Base-by-base conservation (phyloP, 768 basidiomycete genomes). In the Collybia sordida region DNA sequence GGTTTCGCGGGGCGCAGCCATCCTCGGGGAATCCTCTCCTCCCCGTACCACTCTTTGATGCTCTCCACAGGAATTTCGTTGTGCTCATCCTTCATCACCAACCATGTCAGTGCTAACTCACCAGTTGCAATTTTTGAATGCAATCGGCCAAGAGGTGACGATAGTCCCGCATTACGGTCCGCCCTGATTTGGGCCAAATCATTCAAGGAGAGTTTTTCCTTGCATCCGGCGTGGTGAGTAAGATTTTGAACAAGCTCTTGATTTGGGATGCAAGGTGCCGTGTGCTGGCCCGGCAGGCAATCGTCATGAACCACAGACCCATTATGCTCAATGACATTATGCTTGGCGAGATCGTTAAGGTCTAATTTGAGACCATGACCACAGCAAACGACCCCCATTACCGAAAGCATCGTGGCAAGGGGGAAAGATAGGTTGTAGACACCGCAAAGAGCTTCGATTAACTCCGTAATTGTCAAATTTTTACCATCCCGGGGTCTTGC, bases 61-160 rank as follows among this genome's bases (percentile, higher is more conserved):
- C 73, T 72, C 22, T 75, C 70, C 37, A 75, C 57, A 0, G 75
- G 73, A 4, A 78, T 58, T 0, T 80, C 80, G 31, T 66, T 71
- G 2, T 49, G 56, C 7, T 63, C 64, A 6, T 65, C 64, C 17
- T 60, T 65, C 27, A 53, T 59, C 48, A 72, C 72, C 69, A 77
- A 80, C 5, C 85, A 68, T 1, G 79, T 81, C 15, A 85, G 65
- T 0, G 78, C 80, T 71, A 85, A 81, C 66, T 86, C 85, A 15
- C 82, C 84, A 2, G 82, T 73, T 1, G 84, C 84, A 46, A 86
- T 75, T 63, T 83, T 80, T 1, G 74, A 72, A 53, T 82, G 81
- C 2, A 81, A 40, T 2, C 58, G 42, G 45, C 75, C 73, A 22
- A 85, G 59, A 0, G 70, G 68, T 3, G 59, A 56, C 6, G 62